phyloP scores from a whole-genome alignment of 257 asterid species.

The Agastache rugosa region DNA sequence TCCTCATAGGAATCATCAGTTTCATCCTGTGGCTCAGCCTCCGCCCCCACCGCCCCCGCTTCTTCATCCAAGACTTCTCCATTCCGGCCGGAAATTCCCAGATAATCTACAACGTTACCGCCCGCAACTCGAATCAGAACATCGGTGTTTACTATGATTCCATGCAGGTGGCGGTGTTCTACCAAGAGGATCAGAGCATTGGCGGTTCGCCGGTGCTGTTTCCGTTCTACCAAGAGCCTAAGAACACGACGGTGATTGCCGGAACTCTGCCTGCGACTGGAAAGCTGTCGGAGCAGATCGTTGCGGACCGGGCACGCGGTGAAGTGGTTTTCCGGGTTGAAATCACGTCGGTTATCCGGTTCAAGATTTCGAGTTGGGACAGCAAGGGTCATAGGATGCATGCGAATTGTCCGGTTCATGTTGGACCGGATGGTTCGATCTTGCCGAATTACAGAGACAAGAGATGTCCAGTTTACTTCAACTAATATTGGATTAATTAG shows the following conservation, averaged over 20 bases:
- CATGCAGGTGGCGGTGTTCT: constrained; percentile 55
- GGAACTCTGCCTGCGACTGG: constrained; percentile 49
- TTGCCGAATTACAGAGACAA: constrained; percentile 49
- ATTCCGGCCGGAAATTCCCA: constrained; percentile 53
- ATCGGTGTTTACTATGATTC: constrained; percentile 72
- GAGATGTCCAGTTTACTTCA: constrained; percentile 85
- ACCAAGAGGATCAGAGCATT: constrained; percentile 54
- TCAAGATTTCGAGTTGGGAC: constrained; percentile 78
- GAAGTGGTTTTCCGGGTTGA: constrained; percentile 64
- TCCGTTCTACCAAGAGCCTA: constrained; percentile 77
- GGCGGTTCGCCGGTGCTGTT: constrained; percentile 48
- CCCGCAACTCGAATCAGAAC: constrained; percentile 67
- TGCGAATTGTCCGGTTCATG: constrained; percentile 74
- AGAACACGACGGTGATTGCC: constrained; percentile 61
- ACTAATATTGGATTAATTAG: constrained; percentile 28
- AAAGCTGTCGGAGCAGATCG: constrained; percentile 59
- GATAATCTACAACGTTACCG: constrained; percentile 65
- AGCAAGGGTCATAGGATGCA: constrained; percentile 81
- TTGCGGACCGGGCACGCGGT: constrained; percentile 55
- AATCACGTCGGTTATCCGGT: constrained; percentile 60
- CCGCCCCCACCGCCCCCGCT: constrained; percentile 90
- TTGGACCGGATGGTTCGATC: constrained; percentile 78
- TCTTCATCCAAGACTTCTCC: constrained; percentile 66
- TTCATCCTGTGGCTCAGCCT: constrained; percentile 91
- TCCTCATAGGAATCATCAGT: constrained; percentile 61